Conservation (phyloP, 768 basidiomycete species). For the Rhodotorula paludigena region DNA sequence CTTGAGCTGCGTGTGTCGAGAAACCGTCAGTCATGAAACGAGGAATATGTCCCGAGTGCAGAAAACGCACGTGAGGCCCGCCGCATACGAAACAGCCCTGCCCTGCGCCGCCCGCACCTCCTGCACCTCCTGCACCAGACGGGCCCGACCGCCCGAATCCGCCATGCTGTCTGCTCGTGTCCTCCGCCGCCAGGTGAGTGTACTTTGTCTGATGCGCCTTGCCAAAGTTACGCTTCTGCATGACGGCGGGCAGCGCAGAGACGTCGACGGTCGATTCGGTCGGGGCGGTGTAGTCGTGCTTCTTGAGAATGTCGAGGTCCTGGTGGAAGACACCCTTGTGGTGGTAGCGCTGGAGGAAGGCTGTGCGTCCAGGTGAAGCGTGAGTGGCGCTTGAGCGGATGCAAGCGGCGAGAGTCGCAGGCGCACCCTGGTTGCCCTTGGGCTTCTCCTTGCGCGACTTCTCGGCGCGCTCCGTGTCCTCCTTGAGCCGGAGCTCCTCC, state of each 20-base stretch:
- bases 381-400: constrained; percentile 40
- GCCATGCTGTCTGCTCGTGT: constrained; percentile 54
- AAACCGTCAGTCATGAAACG: neutral
- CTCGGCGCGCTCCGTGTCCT: constrained; percentile 82
- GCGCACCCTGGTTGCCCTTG: constrained; percentile 39
- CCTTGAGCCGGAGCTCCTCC: constrained; percentile 83
- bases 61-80: constrained; percentile 65
- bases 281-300: constrained; percentile 81
- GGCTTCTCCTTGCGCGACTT: constrained; percentile 72
- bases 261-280: constrained; percentile 85
- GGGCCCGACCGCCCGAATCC: constrained; percentile 13
- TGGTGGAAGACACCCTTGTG: constrained; percentile 99
- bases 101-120: constrained; percentile 39
- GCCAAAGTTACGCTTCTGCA: constrained; percentile 71
- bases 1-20: constrained; percentile 17
- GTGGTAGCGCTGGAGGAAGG: constrained; percentile 97
- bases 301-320: constrained; percentile 81
- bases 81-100: constrained; percentile 82
- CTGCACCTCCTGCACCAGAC: constrained; percentile 26
- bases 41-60: too few relatives aligned
- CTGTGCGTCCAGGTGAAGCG: neutral
- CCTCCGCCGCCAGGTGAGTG: constrained; percentile 90
- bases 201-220: constrained; percentile 91
- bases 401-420: neutral
- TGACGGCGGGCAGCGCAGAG: constrained; percentile 80